A percentile compares a stretch with the other conserved stretches of the same genome.
phyloP scores from a whole-genome alignment of 371 early-diverging fungal genomes.

The Vairimorpha ceranae region DNA sequence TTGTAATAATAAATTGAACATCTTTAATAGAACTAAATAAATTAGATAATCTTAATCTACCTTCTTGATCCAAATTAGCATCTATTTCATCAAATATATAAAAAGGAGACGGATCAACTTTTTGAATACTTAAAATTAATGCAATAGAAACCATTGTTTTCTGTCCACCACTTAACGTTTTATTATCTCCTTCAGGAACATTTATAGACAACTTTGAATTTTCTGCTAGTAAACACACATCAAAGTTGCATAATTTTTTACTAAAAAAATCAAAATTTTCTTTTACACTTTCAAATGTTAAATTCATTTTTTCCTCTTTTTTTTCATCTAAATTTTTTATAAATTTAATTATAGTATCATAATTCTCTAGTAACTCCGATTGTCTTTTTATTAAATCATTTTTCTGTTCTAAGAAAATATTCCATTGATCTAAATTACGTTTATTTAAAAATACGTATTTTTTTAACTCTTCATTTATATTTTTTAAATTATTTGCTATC shows the following conservation, averaged over 20 bases:
- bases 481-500: conserved; percentile 12
- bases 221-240: neutral
- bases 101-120: conserved; percentile 94
- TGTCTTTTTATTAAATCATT: conserved; percentile 1
- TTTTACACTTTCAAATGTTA: conserved; percentile 47
- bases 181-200: conserved; percentile 16
- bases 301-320: conserved; percentile 55
- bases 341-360: conserved; percentile 50
- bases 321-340: conserved; percentile 53
- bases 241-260: conserved; percentile 45
- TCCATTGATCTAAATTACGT: conserved; percentile 5
- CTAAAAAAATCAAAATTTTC: conserved; percentile 55
- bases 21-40: conserved; percentile 38
- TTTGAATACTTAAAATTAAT: conserved; percentile 93
- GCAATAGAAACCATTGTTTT: conserved; percentile 92
- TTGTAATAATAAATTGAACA: conserved; percentile 59
- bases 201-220: conserved; percentile 26
- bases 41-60: conserved; percentile 24
- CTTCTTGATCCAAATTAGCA: conserved; percentile 79
- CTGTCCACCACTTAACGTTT: conserved; percentile 79
- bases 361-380: conserved; percentile 35
- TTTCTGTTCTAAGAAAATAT: conserved; percentile 9
- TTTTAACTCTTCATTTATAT: conserved; percentile 35
- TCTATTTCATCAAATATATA: conserved; percentile 99
- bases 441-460: conserved; percentile 28